phyloP scores from a whole-genome alignment of 331 rosid genomes.

The Quercus lobata region DNA sequence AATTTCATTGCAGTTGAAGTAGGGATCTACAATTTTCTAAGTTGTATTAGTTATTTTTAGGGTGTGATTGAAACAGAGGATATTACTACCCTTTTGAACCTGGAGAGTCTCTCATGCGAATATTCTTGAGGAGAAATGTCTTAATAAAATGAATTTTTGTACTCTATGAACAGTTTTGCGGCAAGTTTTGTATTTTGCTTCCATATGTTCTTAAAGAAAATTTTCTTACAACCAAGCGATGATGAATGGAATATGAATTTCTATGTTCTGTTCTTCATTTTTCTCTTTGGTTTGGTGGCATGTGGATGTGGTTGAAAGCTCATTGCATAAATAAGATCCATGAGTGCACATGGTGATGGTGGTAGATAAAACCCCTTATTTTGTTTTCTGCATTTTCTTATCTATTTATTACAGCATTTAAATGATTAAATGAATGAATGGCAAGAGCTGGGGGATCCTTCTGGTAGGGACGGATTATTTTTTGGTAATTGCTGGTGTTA shows the following conservation, averaged over 20 bases:
- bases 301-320: not conserved
- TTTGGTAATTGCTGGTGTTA: too few species aligned
- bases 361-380: too few species aligned
- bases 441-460: too few species aligned
- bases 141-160: conserved; percentile 15
- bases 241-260: not conserved
- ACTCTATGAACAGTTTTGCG: conserved; percentile 6
- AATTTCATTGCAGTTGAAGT: conserved; percentile 27
- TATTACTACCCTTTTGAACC: conserved; percentile 34
- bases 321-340: not conserved
- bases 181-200: conserved; percentile 23
- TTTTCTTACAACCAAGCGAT: not conserved
- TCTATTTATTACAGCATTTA: too few species aligned
- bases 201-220: not conserved
- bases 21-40: conserved; percentile 21
- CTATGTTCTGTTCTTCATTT: not conserved
- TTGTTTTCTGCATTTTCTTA: too few species aligned
- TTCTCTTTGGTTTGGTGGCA: not conserved
- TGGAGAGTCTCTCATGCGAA: conserved; percentile 20
- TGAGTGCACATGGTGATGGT: not conserved
- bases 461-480: too few species aligned
- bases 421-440: too few species aligned
- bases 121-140: conserved; percentile 19
- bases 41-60: conserved; percentile 24
- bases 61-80: conserved; percentile 29